Base-by-base conservation (phyloP, 495 filamentous ascomycete species). In the Venustampulla echinocandica region DNA sequence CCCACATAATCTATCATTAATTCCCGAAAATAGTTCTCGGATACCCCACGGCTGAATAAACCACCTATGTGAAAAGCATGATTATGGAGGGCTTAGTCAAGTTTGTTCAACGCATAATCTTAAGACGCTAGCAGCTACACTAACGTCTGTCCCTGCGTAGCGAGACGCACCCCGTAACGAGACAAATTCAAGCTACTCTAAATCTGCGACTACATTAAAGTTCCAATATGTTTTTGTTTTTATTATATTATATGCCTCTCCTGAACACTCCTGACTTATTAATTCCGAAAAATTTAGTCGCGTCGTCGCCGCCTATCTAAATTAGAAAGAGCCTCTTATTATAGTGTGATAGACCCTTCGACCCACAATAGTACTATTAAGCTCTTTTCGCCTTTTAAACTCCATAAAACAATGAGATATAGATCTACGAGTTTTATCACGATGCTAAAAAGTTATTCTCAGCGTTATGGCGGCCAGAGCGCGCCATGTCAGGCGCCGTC, bases 121-220 rank as follows among this genome's bases (percentile, higher is more conserved):
- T n/a, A n/a, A n/a, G n/a, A n/a, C n/a, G n/a, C n/a, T n/a, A n/a
- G n/a, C n/a, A n/a, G n/a, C n/a, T n/a, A n/a, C n/a, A n/a, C n/a
- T 37, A 37, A 37, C 34, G 34, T 37, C 15, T 37, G 15, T 37
- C 34, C 15, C 34, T 37, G 18, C 17, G 10, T 44, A 18, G 6
- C 11, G 25, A 33, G 10, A 64, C 69, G 69, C 70, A 40, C 37
- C 17, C 10, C 28, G 10, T 45, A 15, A 49, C 40, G 15, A 55
- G 28, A 34, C 37, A 42, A 25, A 50, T 38, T 40, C 22, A 24
- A 22, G 42, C 38, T 30, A 34, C 37, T 27, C 14, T 18, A n/a
- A 23, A 54, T 30, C 28, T 66, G 34, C 41, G 42, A 45, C 13
- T 24, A 18, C 14, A 14, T 46, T 20, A 35, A 46, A 37, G 7